Base-by-base conservation (phyloP, 495 filamentous ascomycete species). In the Daldinia concentrica region DNA sequence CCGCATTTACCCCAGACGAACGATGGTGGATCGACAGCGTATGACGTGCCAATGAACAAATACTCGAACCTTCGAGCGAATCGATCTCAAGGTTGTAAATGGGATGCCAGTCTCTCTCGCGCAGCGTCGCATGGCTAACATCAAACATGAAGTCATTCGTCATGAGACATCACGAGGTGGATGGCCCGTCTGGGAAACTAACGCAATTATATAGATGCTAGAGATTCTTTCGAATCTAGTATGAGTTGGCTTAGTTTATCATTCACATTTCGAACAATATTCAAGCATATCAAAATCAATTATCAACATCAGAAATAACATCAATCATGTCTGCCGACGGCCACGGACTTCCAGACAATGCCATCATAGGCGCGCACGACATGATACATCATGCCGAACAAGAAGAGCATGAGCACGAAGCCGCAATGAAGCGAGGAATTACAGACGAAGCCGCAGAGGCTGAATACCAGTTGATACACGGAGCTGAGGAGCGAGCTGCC, bases 381-480 rank as follows among this genome's bases (percentile, higher is more conserved):
- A 76, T 78, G 71, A 78, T 78, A 6, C 76, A 78, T 39, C 76
- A 78, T 68, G 76, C 76, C 56, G 76, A 78, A 36, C 73, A 76
- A 62, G 76, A 78, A 63, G 76, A 78, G 30, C 76, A 78, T 51
- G 76, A 78, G 64, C 60, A 76, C 43, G 73, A 78, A 64, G 76
- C 76, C 12, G 76, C 76, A 12, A 51, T 63, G 64, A 74, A 74
- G 60, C 71, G 74, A 1, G 76, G 76, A 8, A 58, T 78, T 5
- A 60, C 76, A 15, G 76, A 78, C 27, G 51, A 68, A 12, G 74
- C 74, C 1, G 76, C 72, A 9, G 71, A 78, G 69, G 76, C 76
- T 24, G 76, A 78, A 62, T 69, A 72, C 19, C 68, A 76, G 54
- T 55, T 78, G n/a, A 78, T 78, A 52, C 73, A 76, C 32, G 73